These are phyloP conservation scores for Suillus bovinus DNA, from an alignment of 768 basidiomycete species.

Conservation along the genomic window DNA sequence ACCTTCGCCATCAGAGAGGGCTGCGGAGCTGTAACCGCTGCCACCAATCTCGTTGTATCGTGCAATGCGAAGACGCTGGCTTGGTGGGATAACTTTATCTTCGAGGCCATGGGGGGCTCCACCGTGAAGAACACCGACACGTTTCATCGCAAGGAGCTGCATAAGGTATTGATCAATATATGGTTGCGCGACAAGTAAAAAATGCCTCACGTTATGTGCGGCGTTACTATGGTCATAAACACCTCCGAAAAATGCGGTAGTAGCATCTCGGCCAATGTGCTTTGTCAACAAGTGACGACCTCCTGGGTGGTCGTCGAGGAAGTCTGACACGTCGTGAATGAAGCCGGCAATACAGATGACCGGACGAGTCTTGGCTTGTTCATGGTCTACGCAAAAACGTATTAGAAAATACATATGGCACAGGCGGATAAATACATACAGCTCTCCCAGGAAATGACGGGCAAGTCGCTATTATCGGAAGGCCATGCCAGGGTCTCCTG, in stretches of 20 bases:
- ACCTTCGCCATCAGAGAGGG: constrained; percentile 59
- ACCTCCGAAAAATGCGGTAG: constrained; percentile 92
- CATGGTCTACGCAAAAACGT: constrained; percentile 54
- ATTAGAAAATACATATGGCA: not conserved
- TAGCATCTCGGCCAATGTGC: constrained; percentile 88
- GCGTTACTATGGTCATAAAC: constrained; percentile 90
- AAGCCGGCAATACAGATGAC: constrained; percentile 87
- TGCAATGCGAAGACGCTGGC: constrained; percentile 70
- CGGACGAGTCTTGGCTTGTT: constrained; percentile 77
- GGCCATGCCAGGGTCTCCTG: constrained; percentile 84
- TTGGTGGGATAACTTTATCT: constrained; percentile 69
- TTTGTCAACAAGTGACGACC: constrained; percentile 83
- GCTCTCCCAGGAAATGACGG: constrained; percentile 84
- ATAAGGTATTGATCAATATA: constrained; percentile 7
- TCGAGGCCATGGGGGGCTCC: constrained; percentile 55
- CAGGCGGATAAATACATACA: constrained; percentile 45
- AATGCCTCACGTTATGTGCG: constrained; percentile 69
- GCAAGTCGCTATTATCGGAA: constrained; percentile 68
- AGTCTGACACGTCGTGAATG: constrained; percentile 85
- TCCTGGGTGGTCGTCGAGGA: constrained; percentile 91
- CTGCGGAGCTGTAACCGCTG: constrained; percentile 55
- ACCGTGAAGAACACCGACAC: constrained; percentile 54
- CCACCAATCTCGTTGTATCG: constrained; percentile 54
- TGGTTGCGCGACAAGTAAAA: not conserved
- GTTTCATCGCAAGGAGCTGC: constrained; percentile 47